These are phyloP conservation scores for Aphanomyces euteiches DNA, from an alignment of 352 stramenopile species.

Conservation along the genomic window DNA sequence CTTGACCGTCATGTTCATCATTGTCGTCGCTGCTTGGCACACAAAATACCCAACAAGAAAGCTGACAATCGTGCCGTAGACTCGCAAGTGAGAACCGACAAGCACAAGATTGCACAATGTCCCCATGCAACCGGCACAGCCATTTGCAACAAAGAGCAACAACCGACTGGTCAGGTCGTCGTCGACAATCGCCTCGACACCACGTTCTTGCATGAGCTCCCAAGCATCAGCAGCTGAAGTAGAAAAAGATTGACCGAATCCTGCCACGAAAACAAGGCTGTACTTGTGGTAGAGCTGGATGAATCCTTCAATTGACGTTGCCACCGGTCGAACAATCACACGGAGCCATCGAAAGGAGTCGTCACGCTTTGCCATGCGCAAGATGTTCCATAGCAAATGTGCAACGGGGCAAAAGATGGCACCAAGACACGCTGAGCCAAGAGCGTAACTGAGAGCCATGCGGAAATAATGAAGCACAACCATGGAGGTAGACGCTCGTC, in stretches of 20 bases:
- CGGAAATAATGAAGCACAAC: conserved; percentile 70
- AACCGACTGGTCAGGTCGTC: conserved; percentile 79
- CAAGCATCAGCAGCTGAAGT: conserved; percentile 72
- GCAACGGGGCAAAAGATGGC: conserved; percentile 73
- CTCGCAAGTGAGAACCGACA: conserved; percentile 32
- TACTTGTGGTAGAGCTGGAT: conserved; percentile 86
- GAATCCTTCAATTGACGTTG: conserved; percentile 62
- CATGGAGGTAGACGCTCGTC: conserved; percentile 27
- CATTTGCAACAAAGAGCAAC: conserved; percentile 65
- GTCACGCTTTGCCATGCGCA: conserved; percentile 70
- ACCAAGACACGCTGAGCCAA: conserved; percentile 80
- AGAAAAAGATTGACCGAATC: conserved; percentile 77
- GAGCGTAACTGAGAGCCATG: conserved; percentile 61
- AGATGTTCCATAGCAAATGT: conserved; percentile 70
- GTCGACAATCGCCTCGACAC: conserved; percentile 81
- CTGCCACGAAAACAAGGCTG: conserved; percentile 76
- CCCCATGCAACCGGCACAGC: conserved; percentile 75
- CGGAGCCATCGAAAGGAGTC: conserved; percentile 41
- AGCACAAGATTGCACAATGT: conserved; percentile 45
- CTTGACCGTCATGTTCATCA: conserved; percentile 74
- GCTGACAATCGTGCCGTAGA: conserved; percentile 67
- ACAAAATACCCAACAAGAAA: conserved; percentile 81
- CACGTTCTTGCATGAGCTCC: conserved; percentile 69
- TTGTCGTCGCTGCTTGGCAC: conserved; percentile 67
- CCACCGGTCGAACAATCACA: conserved; percentile 43